Base-by-base conservation (phyloP, 2,329 filamentous ascomycete genomes). In the Pseudocercospora musae region DNA sequence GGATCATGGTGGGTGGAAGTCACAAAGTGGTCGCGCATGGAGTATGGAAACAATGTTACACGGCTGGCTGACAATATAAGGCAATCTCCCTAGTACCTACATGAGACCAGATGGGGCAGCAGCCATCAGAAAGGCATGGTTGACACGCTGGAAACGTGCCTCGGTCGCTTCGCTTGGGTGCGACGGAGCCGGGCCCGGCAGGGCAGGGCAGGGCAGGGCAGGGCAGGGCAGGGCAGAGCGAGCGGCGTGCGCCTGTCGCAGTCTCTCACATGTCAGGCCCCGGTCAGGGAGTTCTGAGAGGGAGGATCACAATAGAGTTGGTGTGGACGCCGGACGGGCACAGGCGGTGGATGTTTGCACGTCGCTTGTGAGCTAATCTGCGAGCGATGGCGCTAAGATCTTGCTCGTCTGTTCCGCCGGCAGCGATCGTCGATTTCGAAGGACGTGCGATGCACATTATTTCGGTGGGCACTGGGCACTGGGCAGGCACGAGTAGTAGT, bases 351-450 rank as follows among this genome's bases (percentile, higher is more conserved):
- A 59, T 59, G n/a, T 50, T 44, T 21, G 29, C 52, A 54, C 31
- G 9, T 49, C 18, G 33, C 33, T 15, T 4, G 13, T 23, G 44
- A 42, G 37, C 62, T 58, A 63, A 63, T 63, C 53, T 54, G 40
- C 29, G 49, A 18, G 29, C 52, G 52, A 54, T 40, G 52, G 52
- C 52, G 52, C 52, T 54, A 54, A 54, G 52, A 54, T 54, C 52
- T 54, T 10, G 52, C 52, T 33, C 15, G n/a, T 37, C 52, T 33
- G 15, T 33, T 21, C 29, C 18, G 52, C 52, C n/a, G 52, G 52
- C 25, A 40, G 4, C 25, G 52, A 54, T 54, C 52, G 52, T 40
- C 52, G 52, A 54, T 54, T 54, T 54, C n/a, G 52, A 55, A 21
- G 20, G 50, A 25, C 33, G 2, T 25, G 58, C n/a, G 50, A 21